A percentile compares a stretch with the other conserved stretches of the same genome.
phyloP scores from a whole-genome alignment of 495 filamentous ascomycete genomes.

The Aspergillus carlsbadensis region DNA sequence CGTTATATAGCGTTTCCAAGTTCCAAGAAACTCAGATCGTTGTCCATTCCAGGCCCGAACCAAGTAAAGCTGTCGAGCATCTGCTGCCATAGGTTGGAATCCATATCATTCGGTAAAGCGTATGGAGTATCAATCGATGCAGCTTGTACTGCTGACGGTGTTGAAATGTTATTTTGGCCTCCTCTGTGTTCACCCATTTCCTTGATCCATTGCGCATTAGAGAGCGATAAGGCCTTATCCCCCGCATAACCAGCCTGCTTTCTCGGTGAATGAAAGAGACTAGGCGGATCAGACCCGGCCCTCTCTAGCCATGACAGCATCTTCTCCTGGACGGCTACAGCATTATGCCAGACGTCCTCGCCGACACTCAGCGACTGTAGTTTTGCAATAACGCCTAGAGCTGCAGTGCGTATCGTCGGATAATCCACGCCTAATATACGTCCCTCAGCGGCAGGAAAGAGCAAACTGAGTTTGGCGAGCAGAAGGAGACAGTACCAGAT shows the following conservation, averaged over 20 bases:
- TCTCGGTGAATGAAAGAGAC: too few species aligned
- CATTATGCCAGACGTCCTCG: conserved; percentile 7
- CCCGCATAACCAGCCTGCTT: too few species aligned
- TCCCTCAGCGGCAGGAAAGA: not conserved
- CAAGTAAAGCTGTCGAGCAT: conserved; percentile 10
- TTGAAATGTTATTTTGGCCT: too few species aligned
- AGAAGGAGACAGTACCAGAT: conserved; percentile 11
- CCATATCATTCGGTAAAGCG: not conserved
- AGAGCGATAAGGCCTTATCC: not conserved
- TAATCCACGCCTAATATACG: not conserved
- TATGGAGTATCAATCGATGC: not conserved
- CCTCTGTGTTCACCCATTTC: too few species aligned
- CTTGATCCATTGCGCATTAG: not conserved
- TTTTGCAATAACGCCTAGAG: not conserved
- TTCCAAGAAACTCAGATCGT: not conserved
- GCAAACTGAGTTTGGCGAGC: conserved; percentile 3
- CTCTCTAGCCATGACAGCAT: conserved; percentile 14
- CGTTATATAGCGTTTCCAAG: too few species aligned
- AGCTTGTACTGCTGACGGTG: not conserved
- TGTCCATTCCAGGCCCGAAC: conserved; percentile 1
- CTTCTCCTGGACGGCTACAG: not conserved
- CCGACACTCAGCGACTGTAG: not conserved
- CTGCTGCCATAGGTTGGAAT: conserved; percentile 7
- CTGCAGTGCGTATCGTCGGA: not conserved
- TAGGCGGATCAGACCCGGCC: not conserved